phyloP scores from a whole-genome alignment of 1,139 yeast species.

The Saccharomycopsis crataegensis region DNA sequence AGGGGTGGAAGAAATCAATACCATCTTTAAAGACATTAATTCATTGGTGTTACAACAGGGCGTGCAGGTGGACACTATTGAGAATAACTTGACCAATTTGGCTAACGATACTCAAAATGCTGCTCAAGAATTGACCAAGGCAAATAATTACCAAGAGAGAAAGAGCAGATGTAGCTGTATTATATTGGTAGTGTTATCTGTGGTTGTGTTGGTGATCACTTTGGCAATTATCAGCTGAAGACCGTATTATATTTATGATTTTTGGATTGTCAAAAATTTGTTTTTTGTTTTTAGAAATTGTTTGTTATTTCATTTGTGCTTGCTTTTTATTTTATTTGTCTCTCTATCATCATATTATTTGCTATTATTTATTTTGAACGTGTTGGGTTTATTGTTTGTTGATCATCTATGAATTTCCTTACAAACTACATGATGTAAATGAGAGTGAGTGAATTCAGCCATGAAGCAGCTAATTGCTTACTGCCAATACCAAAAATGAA shows the following conservation, averaged over 20 bases:
- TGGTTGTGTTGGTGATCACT: slow-evolving; percentile 37
- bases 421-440: no score
- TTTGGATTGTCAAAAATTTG: neutral
- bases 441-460: no score
- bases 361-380: no score
- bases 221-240: slow-evolving; percentile 33
- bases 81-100: slow-evolving; percentile 62
- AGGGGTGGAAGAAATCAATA: slow-evolving; percentile 77
- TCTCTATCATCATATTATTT: neutral
- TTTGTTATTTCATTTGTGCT: neutral
- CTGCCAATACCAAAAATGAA: neutral
- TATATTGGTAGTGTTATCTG: slow-evolving; percentile 41
- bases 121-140: slow-evolving; percentile 57
- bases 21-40: slow-evolving; percentile 76
- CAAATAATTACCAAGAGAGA: slow-evolving; percentile 64
- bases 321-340: neutral
- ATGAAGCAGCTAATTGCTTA: no score
- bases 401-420: no score
- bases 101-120: slow-evolving; percentile 69
- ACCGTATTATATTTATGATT: neutral
- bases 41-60: slow-evolving; percentile 78
- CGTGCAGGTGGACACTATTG: slow-evolving; percentile 72
- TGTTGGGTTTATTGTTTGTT: no score
- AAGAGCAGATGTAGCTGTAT: slow-evolving; percentile 72
- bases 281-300: neutral